Percentiles rank a stretch among this genome's conserved stretches.
Conservation (phyloP, 2,329 filamentous ascomycete species). For the Fusarium lyarnte region DNA sequence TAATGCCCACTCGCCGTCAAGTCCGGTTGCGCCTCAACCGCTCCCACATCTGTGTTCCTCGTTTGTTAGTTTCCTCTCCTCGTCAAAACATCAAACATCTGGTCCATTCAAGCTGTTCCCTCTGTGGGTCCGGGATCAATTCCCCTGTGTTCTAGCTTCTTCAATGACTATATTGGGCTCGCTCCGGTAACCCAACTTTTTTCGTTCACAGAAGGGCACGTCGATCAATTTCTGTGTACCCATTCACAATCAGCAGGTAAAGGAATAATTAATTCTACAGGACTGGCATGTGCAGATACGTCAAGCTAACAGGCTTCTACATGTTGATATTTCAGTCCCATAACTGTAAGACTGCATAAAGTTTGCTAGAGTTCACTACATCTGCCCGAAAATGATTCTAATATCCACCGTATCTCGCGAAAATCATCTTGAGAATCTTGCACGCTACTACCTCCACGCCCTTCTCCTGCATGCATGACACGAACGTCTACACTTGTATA, state of each 20-base stretch:
- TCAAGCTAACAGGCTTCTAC: neutral
- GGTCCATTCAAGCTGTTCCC: conserved; percentile 28
- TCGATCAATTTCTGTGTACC: neutral
- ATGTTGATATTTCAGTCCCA: neutral
- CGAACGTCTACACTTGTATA: neutral
- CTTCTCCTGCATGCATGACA: neutral
- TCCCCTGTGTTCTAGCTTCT: conserved; percentile 13
- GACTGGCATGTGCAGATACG: neutral
- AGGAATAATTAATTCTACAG: neutral
- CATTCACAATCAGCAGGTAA: neutral
- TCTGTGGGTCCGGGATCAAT: conserved; percentile 26
- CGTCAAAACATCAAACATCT: conserved; percentile 35
- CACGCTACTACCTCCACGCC: neutral
- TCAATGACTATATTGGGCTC: neutral
- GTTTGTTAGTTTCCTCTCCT: conserved; percentile 27
- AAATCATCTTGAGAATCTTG: neutral
- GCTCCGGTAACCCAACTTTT: conserved; percentile 28
- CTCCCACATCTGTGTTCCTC: conserved; percentile 38
- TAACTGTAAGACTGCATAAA: neutral
- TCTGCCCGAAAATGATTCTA: neutral
- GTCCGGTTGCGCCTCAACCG: conserved; percentile 37
- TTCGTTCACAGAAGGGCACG: conserved; percentile 15
- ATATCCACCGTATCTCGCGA: neutral
- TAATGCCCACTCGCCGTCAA: conserved; percentile 16
- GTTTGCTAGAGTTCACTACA: neutral